A percentile compares a stretch with the other conserved stretches of the same genome.
These are phyloP conservation scores for Fusarium sp. DNA, from an alignment of 2,329 filamentous ascomycete species.

Conservation along the genomic window DNA sequence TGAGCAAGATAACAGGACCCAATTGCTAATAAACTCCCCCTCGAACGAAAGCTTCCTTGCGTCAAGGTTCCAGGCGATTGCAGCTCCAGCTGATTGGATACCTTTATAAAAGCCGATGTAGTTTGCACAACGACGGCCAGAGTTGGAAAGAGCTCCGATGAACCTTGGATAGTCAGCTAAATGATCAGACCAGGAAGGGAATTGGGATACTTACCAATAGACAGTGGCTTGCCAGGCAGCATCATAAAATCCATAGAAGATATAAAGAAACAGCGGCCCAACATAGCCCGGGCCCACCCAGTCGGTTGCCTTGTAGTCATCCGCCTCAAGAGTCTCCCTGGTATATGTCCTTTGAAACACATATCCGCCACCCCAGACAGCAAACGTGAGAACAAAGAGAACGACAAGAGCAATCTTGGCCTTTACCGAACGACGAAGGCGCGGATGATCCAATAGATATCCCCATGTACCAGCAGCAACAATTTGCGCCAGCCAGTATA, in stretches of 20 bases:
- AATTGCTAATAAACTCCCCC: conserved; percentile 79
- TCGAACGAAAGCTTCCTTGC: conserved; percentile 69
- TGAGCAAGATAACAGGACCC: conserved; percentile 82
- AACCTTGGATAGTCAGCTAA: conserved; percentile 64
- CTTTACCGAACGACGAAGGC: conserved; percentile 80
- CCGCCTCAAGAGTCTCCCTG: conserved; percentile 8
- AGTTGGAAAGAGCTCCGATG: conserved; percentile 95
- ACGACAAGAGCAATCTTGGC: conserved; percentile 75
- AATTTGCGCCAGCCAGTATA: conserved; percentile 81
- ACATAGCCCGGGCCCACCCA: conserved; percentile 51
- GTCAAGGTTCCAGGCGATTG: conserved; percentile 61
- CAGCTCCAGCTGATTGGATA: conserved; percentile 83
- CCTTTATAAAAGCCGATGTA: conserved; percentile 92
- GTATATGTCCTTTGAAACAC: conserved; percentile 3
- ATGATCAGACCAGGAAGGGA: background rate
- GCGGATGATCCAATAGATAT: conserved; percentile 80
- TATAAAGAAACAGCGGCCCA: background rate
- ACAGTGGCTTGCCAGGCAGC: conserved; percentile 78
- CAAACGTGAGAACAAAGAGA: conserved; percentile 78
- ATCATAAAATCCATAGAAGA: conserved; percentile 64
- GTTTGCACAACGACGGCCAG: conserved; percentile 91
- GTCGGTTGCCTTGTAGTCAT: conserved; percentile 83
- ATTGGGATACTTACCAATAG: conserved; percentile 59
- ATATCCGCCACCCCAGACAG: conserved; percentile 76
- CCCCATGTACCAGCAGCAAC: conserved; percentile 78